Evolutionary conservation across 495 filamentous ascomycete species (phyloP).

Genomic region (Gamarada debralockiae): DNA sequence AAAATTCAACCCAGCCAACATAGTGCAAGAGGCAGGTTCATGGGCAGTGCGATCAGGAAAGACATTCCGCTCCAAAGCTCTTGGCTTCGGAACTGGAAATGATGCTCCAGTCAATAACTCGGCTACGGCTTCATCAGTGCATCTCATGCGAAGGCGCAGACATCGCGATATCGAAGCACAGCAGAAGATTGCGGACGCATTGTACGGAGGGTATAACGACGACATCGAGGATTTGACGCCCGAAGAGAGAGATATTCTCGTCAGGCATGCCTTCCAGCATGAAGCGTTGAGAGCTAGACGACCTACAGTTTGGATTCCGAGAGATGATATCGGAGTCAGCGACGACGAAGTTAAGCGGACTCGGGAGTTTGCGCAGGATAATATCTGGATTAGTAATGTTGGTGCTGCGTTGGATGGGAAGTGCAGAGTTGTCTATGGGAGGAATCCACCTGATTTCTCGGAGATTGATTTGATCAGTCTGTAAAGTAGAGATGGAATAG

Average conservation of each 20-base stretch:
- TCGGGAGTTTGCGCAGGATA: conserved; percentile 61
- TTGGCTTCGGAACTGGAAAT: conserved; percentile 34
- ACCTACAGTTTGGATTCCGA: conserved; percentile 91
- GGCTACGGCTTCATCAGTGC: conserved; percentile 30
- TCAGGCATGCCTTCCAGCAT: conserved; percentile 88
- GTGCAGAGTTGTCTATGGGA: conserved; percentile 79
- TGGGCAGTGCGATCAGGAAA: conserved; percentile 37
- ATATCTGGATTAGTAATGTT: conserved; percentile 94
- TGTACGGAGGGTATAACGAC: conserved; percentile 84
- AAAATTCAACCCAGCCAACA: conserved; percentile 39
- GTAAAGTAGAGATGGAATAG: conserved; percentile 29
- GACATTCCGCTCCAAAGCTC: conserved; percentile 7
- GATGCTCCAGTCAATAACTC: conserved; percentile 24
- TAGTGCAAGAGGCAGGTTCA: conserved; percentile 39
- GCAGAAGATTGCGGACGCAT: conserved; percentile 64
- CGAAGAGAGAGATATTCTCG: conserved; percentile 82
- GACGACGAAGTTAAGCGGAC: conserved; percentile 88
- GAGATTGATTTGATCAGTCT: conserved; percentile 86
- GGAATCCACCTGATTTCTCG: conserved; percentile 88
- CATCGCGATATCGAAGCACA: conserved; percentile 61
- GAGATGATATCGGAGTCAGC: conserved; percentile 84
- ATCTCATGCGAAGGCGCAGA: conserved; percentile 30
- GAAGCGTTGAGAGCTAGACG: conserved; percentile 79
- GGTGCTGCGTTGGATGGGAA: conserved; percentile 83
- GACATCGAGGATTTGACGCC: conserved; percentile 93